These are phyloP conservation scores for Paramarasmius palmivorus DNA, from an alignment of 1,284 basidiomycete species.

Conservation along the genomic window DNA sequence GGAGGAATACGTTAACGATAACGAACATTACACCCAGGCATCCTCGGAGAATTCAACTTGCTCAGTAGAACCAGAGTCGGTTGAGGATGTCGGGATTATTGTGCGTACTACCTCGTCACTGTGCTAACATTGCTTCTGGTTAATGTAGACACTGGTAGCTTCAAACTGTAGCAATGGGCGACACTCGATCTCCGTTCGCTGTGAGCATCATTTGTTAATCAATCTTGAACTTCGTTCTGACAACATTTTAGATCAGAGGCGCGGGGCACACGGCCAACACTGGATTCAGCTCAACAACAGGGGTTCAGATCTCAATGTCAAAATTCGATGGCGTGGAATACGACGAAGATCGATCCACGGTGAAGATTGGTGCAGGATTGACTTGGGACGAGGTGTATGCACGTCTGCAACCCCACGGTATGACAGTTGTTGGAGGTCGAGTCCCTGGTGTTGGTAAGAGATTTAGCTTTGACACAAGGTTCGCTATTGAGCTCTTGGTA, in stretches of 20 bases:
- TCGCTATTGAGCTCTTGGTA: slow-evolving; percentile 18
- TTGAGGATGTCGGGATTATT: not conserved
- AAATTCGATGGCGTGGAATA: slow-evolving; percentile 32
- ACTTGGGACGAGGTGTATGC: slow-evolving; percentile 43
- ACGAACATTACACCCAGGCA: not conserved
- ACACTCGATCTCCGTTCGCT: not conserved
- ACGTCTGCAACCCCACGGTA: slow-evolving; percentile 26
- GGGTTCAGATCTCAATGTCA: slow-evolving; percentile 40
- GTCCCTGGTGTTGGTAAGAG: slow-evolving; percentile 28
- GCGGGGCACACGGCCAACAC: slow-evolving; percentile 33
- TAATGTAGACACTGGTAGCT: not conserved
- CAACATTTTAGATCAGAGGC: slow-evolving; percentile 31
- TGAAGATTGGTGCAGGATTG: slow-evolving; percentile 36
- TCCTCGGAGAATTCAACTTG: not conserved
- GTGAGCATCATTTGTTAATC: not conserved
- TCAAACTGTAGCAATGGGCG: not conserved
- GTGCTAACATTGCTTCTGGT: no score
- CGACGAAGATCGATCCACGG: slow-evolving; percentile 22
- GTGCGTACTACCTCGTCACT: not conserved
- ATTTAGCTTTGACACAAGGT: slow-evolving; percentile 1
- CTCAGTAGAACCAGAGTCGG: not conserved
- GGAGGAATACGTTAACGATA: not conserved
- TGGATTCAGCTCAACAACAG: slow-evolving; percentile 35
- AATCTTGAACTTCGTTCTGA: not conserved
- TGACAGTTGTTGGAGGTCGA: slow-evolving; percentile 40